Conservation (phyloP, 176 grass and related monocot genomes). For the Raddia guianensis region DNA sequence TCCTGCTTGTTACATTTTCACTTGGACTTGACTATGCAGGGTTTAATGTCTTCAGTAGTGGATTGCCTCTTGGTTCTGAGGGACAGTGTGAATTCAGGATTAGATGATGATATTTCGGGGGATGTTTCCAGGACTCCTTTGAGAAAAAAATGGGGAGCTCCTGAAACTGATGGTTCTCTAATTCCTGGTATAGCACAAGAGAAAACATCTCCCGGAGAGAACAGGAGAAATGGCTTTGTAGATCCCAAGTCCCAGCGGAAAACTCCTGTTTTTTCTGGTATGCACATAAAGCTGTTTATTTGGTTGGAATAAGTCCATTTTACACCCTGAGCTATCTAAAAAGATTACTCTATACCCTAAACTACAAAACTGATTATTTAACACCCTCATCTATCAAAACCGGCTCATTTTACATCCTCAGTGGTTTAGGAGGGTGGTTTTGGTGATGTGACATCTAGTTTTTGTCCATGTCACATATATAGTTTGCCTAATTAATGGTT, state of each 20-base stretch:
- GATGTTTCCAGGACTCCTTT: conserved; percentile 39
- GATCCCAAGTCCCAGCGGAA: conserved; percentile 59
- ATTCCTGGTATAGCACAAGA: conserved; percentile 31
- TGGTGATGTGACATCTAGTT: too few species aligned
- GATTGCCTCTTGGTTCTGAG: conserved; percentile 81
- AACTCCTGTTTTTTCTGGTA: conserved; percentile 64
- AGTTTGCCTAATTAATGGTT: too few species aligned
- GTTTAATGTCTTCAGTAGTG: conserved; percentile 67
- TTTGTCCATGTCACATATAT: too few species aligned
- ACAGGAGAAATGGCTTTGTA: conserved; percentile 50
- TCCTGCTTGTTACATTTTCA: conserved; percentile 13
- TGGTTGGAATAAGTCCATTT: background rate
- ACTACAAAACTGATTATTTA: too few species aligned
- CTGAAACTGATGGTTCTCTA: conserved; percentile 39
- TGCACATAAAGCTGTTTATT: conserved; percentile 23
- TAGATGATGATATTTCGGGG: conserved; percentile 38
- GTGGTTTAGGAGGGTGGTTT: too few species aligned
- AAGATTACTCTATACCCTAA: too few species aligned
- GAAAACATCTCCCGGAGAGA: conserved; percentile 43
- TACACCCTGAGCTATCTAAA: too few species aligned
- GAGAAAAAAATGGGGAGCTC: conserved; percentile 65
- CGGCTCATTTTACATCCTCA: too few species aligned
- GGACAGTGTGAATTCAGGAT: conserved; percentile 54
- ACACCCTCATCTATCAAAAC: too few species aligned
- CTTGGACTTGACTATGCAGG: conserved; percentile 48